Evolutionary conservation across 1,284 basidiomycete species (phyloP), one percentile per base, ranked within the genome.

Genomic region (Sporisorium graminicola): DNA sequence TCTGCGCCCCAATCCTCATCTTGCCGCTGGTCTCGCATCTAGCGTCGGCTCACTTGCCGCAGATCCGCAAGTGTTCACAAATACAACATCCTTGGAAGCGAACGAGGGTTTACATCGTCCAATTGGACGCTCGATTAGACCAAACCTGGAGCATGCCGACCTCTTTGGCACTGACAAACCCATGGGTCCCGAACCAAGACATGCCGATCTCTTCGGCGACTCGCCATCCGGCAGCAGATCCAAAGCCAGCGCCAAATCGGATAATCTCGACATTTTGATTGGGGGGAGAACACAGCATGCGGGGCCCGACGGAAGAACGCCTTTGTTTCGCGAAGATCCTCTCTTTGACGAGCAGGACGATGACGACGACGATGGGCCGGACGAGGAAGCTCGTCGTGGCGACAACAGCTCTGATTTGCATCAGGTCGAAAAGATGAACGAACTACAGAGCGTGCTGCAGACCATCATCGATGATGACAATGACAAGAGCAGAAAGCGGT

Each of bases 371-470:
- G 40, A 47, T 27, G 64, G 51, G 20, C 50, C 51, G 13, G 63
- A 59, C 5, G 69, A 58, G 2, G 65, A 51, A 18, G 77, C 70
- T 3, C 51, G 58, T n/a, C 67, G 56, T 9, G 72, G 50, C 31
- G 65, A 72, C 49, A 60, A 56, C 40, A 69, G 70, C 56, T 77
- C 70, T 16, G 73, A 71, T 24, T 61, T 63, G 35, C 52, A 75
- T 18, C 74, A 76, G 22, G 60, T 74, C 16, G 79, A 80, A 13
- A 65, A 69, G 65, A 73, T 80, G 53, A 77, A 80, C 42, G 79
- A 70, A n/a, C 94, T 98, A 24, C 94, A 95, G 81, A 93, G 94
- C 5, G 95, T 95, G 1, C 88, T 98, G 66, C 95, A 92, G 18
- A 93, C 94, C 82, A 97, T 98, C 84, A 95, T 98, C 79, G 94